Percentiles rank a stretch among this genome's conserved stretches.
Evolutionary conservation across 768 basidiomycete species (phyloP).

Genomic region (Russula brevipes): DNA sequence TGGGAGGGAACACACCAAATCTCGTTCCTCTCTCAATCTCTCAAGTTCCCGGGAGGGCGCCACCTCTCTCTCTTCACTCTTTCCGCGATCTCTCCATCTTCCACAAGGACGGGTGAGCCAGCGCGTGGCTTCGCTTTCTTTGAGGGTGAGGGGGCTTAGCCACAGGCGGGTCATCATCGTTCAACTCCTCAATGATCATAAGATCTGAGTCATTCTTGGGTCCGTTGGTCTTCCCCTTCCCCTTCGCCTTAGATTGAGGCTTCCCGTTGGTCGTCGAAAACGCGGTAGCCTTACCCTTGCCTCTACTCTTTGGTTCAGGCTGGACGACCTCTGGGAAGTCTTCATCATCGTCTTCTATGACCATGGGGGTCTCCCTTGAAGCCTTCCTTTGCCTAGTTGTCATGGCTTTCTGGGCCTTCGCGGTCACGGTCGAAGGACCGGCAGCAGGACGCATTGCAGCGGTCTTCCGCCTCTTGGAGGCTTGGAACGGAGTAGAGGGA

Average conservation of each 20-base stretch:
- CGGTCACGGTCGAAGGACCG: slow-evolving; percentile 27
- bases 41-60: slow-evolving; percentile 19
- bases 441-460: slow-evolving; percentile 18
- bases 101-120: background rate
- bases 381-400: slow-evolving; percentile 19
- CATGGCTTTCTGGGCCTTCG: slow-evolving; percentile 19
- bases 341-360: slow-evolving; percentile 25
- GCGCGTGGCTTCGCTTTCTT: slow-evolving; percentile 11
- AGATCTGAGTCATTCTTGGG: background rate
- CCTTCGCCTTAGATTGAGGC: slow-evolving; percentile 32
- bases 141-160: slow-evolving; percentile 17
- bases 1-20: slow-evolving; percentile 25
- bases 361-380: slow-evolving; percentile 11
- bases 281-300: slow-evolving; percentile 14
- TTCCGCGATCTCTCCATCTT: background rate
- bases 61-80: background rate
- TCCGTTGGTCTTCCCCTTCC: slow-evolving; percentile 33
- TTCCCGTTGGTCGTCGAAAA: slow-evolving; percentile 29
- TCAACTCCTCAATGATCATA: slow-evolving; percentile 16
- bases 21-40: slow-evolving; percentile 27
- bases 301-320: slow-evolving; percentile 20
- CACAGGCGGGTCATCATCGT: slow-evolving; percentile 17
- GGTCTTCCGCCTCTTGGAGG: slow-evolving; percentile 27
- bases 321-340: slow-evolving; percentile 24
- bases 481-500: slow-evolving; percentile 30